These are phyloP conservation scores for Colletotrichum lindemuthianum DNA, from an alignment of 2,329 filamentous ascomycete genomes.

Conservation along the genomic window DNA sequence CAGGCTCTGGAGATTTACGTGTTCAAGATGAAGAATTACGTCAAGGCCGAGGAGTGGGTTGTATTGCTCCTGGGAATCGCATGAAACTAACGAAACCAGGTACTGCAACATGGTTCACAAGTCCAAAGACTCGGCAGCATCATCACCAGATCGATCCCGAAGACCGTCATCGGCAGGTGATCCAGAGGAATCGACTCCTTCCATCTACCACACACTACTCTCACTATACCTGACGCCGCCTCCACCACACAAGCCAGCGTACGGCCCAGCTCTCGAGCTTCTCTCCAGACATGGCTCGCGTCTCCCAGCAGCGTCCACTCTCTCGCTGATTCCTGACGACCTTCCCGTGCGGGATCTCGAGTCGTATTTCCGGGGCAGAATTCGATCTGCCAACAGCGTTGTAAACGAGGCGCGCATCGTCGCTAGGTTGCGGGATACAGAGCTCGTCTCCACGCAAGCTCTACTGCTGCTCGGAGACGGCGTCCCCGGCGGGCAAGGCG, in stretches of 20 bases:
- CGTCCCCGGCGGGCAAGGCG: constrained; percentile 59
- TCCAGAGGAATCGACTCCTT: constrained; percentile 67
- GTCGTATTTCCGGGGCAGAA: constrained; percentile 91
- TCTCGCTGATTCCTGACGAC: constrained; percentile 84
- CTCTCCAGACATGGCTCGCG: constrained; percentile 94
- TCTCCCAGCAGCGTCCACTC: constrained; percentile 85
- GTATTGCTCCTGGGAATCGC: not conserved
- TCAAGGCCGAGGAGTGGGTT: constrained; percentile 90
- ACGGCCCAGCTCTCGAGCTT: constrained; percentile 83
- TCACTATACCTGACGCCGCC: constrained; percentile 89
- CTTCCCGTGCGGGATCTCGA: constrained; percentile 84
- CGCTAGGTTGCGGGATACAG: constrained; percentile 78
- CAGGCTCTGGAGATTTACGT: constrained; percentile 98
- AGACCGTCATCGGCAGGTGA: constrained; percentile 44
- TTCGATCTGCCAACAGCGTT: constrained; percentile 84
- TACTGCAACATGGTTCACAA: constrained; percentile 91
- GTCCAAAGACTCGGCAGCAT: constrained; percentile 57
- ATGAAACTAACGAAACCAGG: constrained; percentile 52
- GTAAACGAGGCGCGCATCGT: constrained; percentile 85
- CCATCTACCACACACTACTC: constrained; percentile 92
- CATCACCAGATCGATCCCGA: constrained; percentile 48
- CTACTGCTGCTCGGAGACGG: constrained; percentile 78
- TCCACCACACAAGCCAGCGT: constrained; percentile 75
- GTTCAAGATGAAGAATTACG: constrained; percentile 88
- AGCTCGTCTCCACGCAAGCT: constrained; percentile 81